Base-by-base conservation (phyloP, 805 yeast genomes). In the Candida maris region DNA sequence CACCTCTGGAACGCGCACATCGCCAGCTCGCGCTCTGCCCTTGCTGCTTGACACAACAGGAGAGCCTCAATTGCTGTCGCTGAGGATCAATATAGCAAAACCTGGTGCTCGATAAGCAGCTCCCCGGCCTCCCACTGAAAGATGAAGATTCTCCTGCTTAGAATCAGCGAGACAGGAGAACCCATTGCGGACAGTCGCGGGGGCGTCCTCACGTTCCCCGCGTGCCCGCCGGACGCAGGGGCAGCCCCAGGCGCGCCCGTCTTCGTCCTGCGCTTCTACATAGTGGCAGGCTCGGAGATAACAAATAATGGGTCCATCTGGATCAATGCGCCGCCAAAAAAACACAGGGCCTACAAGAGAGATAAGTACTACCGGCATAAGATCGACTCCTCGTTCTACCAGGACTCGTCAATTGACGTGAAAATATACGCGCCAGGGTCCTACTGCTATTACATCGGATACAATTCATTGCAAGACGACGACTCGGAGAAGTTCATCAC, bases 231-330 rank as follows among this genome's bases (percentile, higher is more conserved):
- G 3, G 64, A 66, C 1, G 34, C 50, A 4, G 44, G 45, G 18
- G 53, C 54, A 25, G 43, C 50, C 20, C 41, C 51, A 9, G 68
- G 62, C 2, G 69, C 65, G 32, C 60, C 67, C 1, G 37, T 75
- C 16, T 73, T 70, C 50, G 52, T 60, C 10, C 64, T 91, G 34
- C 68, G 79, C 29, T 66, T 91, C 41, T 72, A 73, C 37, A 63
- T 91, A 40, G 77, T 81, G 24, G 93, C 96, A 2, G 85, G 95
- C 8, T 73, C 91, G 5, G 71, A 75, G 12, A 75, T 87, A 12
- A 68, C 85, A 7, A 75, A 84, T 49, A 76, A 78, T 21, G 96
- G 93, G 5, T 63, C 68, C 6, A 67, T 91, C 21, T 75, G 81
- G 76, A 77, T 85, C 31, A 89, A 89, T 59, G 73, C 79, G 10